Evolutionary conservation across 2,329 filamentous ascomycete genomes (phyloP).

Genomic region (Eurotiales sp.): DNA sequence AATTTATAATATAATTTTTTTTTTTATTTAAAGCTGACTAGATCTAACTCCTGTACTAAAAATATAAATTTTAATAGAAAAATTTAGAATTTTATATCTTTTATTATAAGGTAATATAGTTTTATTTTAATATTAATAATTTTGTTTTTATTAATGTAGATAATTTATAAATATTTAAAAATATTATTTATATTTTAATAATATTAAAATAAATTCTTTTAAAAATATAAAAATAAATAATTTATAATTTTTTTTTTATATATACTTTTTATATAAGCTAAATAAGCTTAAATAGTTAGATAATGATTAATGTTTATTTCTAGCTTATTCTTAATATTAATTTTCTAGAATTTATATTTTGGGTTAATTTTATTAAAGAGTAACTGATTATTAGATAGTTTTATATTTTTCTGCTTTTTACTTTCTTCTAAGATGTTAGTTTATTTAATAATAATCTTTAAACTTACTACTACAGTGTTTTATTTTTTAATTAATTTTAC

Average conservation of each 20-base stretch:
- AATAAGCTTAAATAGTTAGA: neutral
- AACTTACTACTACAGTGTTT: no score
- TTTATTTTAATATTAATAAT: neutral
- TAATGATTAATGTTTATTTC: slow-evolving; percentile 12
- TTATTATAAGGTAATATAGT: neutral
- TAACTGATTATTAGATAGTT: slow-evolving; percentile 1
- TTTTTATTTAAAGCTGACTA: neutral
- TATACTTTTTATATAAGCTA: slow-evolving; percentile 7
- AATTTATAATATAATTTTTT: slow-evolving; percentile 1
- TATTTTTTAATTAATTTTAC: no score
- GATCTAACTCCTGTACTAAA: neutral
- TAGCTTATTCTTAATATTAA: slow-evolving; percentile 13
- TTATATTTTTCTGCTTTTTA: no score
- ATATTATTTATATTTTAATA: neutral
- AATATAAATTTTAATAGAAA: slow-evolving; percentile 4
- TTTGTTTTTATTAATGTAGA: slow-evolving; percentile 4
- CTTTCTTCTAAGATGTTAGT: no score
- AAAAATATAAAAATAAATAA: neutral
- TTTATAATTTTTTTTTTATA: neutral
- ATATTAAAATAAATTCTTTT: neutral
- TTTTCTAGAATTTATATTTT: slow-evolving; percentile 13
- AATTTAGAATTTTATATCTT: neutral
- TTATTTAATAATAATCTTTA: no score
- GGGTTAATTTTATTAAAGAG: slow-evolving; percentile 15
- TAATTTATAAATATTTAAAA: neutral